These are phyloP conservation scores for Biancaea sappan DNA, from an alignment of 306 rosid genomes.

Conservation along the genomic window DNA sequence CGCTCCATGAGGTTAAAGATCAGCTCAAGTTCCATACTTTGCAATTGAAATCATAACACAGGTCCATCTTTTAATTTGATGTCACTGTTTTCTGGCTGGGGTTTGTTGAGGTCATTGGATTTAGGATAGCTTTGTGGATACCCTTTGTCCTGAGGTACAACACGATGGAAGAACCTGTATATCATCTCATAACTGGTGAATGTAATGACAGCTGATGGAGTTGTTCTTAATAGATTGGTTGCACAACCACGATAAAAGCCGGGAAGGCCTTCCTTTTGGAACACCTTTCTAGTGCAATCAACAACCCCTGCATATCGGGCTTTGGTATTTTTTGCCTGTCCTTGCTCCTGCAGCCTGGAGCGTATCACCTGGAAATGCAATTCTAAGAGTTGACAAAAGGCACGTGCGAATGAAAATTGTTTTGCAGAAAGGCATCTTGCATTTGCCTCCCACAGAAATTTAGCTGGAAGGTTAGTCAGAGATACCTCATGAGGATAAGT, in stretches of 20 bases:
- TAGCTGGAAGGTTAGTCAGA: constrained; percentile 28
- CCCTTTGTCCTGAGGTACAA: constrained; percentile 42
- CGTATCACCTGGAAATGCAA: constrained; percentile 68
- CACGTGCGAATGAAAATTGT: neutral
- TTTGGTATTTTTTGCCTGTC: constrained; percentile 59
- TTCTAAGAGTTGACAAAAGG: constrained; percentile 15
- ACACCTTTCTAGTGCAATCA: constrained; percentile 83
- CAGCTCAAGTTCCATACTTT: neutral
- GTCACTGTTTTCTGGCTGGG: constrained; percentile 37
- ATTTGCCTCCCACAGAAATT: neutral
- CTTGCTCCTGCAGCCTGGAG: constrained; percentile 96
- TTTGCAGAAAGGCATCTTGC: neutral
- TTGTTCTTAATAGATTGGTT: constrained; percentile 84
- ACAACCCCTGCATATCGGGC: constrained; percentile 67
- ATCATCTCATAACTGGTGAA: constrained; percentile 96
- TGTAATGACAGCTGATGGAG: constrained; percentile 94
- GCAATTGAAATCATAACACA: constrained; percentile 3
- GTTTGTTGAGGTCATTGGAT: constrained; percentile 36
- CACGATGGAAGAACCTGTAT: constrained; percentile 60
- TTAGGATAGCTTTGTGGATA: constrained; percentile 38
- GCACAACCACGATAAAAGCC: constrained; percentile 96
- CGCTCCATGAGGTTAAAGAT: neutral
- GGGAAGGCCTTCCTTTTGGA: constrained; percentile 75
- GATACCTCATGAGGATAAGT: constrained; percentile 98
- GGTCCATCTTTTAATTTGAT: constrained; percentile 18